These are phyloP conservation scores for Penicillium sp. DNA, from an alignment of 2,329 filamentous ascomycete genomes.

Conservation along the genomic window DNA sequence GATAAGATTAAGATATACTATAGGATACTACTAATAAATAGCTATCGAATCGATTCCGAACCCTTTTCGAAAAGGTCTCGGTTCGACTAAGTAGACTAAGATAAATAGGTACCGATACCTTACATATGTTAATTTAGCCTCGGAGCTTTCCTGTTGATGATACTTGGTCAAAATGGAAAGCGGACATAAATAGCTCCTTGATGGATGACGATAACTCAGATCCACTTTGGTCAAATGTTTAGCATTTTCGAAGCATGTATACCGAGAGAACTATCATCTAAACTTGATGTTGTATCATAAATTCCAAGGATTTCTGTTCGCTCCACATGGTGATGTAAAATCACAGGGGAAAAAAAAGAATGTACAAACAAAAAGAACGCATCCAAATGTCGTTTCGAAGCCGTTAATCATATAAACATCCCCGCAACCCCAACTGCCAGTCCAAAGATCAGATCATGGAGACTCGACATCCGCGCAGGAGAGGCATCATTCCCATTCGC, in stretches of 20 bases:
- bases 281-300: neutral
- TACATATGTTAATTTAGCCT: neutral
- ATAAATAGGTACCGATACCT: no score
- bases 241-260: neutral
- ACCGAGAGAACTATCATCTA: no score
- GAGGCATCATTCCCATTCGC: constrained; percentile 30
- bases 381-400: constrained; percentile 4
- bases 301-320: neutral
- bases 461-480: constrained; percentile 35
- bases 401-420: constrained; percentile 40
- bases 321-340: neutral
- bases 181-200: constrained; percentile 11
- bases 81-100: no score
- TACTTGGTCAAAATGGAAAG: constrained; percentile 22
- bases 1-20: no score
- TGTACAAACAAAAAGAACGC: constrained; percentile 11
- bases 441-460: constrained; percentile 46
- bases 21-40: no score
- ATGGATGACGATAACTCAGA: neutral
- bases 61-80: no score
- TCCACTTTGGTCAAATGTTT: neutral
- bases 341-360: constrained; percentile 8
- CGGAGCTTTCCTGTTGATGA: constrained; percentile 6
- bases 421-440: constrained; percentile 49
- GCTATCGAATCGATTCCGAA: no score